phyloP scores from a whole-genome alignment of 2,329 filamentous ascomycete genomes.

The Sordariomycetes sp. region DNA sequence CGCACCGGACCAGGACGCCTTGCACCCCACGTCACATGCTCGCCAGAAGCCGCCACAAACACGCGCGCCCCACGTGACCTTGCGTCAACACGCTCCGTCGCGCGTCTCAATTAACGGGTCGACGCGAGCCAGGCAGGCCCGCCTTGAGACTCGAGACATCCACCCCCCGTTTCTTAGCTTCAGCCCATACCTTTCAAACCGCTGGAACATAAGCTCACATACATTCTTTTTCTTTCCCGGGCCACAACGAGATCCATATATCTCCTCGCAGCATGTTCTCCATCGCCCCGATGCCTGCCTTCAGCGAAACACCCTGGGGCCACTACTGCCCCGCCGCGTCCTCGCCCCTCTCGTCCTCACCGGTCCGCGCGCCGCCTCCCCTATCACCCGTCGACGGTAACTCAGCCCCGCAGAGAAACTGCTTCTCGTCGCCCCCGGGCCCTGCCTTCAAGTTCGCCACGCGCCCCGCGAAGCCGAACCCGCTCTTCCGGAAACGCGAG shows the following conservation, averaged over 20 bases:
- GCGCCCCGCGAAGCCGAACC: conserved; percentile 47
- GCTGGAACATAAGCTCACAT: background rate
- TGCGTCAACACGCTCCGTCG: background rate
- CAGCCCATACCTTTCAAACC: background rate
- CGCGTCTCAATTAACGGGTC: background rate
- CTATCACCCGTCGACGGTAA: conserved; percentile 29
- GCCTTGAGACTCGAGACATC: background rate
- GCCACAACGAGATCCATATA: background rate
- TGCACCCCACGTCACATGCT: background rate
- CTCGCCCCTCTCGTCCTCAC: conserved; percentile 47
- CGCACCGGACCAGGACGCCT: background rate
- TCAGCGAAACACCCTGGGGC: conserved; percentile 26
- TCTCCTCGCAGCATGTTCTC: conserved; percentile 20
- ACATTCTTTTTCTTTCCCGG: background rate
- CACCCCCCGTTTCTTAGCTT: too few relatives aligned
- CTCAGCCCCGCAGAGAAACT: conserved; percentile 22
- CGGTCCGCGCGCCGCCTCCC: conserved; percentile 36
- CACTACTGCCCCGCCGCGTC: conserved; percentile 21
- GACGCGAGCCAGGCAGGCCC: background rate
- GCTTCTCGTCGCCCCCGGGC: conserved; percentile 29
- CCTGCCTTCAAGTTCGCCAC: conserved; percentile 36
- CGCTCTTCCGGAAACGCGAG: conserved; percentile 45
- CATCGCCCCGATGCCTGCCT: conserved; percentile 26
- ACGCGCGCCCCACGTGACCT: background rate
- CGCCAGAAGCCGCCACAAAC: background rate